Percentiles rank a stretch among this genome's conserved stretches.
These are phyloP conservation scores for Penicillium tannophilum DNA, from an alignment of 495 filamentous ascomycete species.

Conservation along the genomic window DNA sequence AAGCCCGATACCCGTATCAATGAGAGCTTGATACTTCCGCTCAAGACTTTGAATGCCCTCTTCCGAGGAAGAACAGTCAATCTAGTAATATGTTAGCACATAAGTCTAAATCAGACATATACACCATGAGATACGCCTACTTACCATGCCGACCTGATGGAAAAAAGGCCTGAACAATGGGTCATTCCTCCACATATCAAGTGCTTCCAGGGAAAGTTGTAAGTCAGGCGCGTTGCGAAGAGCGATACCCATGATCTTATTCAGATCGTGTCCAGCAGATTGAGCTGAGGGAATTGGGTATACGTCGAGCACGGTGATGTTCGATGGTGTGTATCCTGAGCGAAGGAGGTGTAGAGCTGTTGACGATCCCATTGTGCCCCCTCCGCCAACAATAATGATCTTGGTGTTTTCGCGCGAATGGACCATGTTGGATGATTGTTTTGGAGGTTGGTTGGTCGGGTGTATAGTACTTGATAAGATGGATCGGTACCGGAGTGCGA, in stretches of 20 bases:
- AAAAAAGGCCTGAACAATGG: conserved; percentile 48
- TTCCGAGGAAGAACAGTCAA: conserved; percentile 25
- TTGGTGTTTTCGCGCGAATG: conserved; percentile 15
- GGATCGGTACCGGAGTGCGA: no score
- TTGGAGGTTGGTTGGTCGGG: background rate
- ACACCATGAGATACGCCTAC: background rate
- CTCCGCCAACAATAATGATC: conserved; percentile 25
- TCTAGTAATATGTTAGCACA: conserved; percentile 5
- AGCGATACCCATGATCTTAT: conserved; percentile 44
- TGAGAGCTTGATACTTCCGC: conserved; percentile 16
- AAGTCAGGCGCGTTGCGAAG: conserved; percentile 18
- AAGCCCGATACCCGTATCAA: conserved; percentile 20
- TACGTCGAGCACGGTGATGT: conserved; percentile 49
- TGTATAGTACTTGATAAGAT: background rate
- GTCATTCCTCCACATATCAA: conserved; percentile 47
- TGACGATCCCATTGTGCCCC: conserved; percentile 48
- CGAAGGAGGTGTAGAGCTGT: conserved; percentile 50
- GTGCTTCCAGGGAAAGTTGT: conserved; percentile 31
- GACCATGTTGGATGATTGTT: conserved; percentile 8
- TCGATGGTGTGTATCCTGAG: conserved; percentile 39
- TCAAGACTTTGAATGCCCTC: conserved; percentile 18
- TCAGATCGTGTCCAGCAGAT: conserved; percentile 50
- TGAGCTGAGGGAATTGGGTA: conserved; percentile 45
- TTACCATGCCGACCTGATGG: conserved; percentile 38
- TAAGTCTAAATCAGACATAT: background rate